These are phyloP conservation scores for Lachancea fermentati DNA, from an alignment of 805 yeast genomes.

Conservation along the genomic window DNA sequence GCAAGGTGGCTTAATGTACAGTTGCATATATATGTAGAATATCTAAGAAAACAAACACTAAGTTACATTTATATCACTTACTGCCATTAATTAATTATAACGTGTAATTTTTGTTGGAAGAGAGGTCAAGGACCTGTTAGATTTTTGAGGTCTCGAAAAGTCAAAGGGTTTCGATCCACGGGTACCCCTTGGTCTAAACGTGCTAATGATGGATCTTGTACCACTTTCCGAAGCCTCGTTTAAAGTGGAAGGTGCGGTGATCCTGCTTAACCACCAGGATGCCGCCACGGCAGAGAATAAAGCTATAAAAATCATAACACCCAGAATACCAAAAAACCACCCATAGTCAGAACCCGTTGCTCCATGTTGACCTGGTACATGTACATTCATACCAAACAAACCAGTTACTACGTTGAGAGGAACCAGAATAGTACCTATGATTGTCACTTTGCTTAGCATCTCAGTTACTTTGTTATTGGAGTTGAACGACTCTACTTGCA, in stretches of 20 bases:
- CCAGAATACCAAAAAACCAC: slow-evolving; percentile 70
- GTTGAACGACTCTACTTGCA: slow-evolving; percentile 87
- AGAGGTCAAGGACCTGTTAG: slow-evolving; percentile 26
- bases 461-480: slow-evolving; percentile 81
- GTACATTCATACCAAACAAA: slow-evolving; percentile 92
- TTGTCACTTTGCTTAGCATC: slow-evolving; percentile 81
- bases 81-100: slow-evolving; percentile 14
- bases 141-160: slow-evolving; percentile 9
- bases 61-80: neutral
- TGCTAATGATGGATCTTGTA: slow-evolving; percentile 30
- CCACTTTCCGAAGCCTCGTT: slow-evolving; percentile 32
- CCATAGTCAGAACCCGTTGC: slow-evolving; percentile 31
- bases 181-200: slow-evolving; percentile 7
- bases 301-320: slow-evolving; percentile 42
- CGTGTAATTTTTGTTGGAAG: slow-evolving; percentile 22
- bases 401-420: slow-evolving; percentile 91
- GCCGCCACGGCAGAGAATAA: slow-evolving; percentile 37
- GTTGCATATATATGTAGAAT: too few relatives aligned
- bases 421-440: slow-evolving; percentile 83
- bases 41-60: too few relatives aligned
- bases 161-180: slow-evolving; percentile 1
- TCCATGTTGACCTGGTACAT: slow-evolving; percentile 62
- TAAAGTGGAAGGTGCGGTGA: slow-evolving; percentile 29
- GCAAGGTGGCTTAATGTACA: too few relatives aligned
- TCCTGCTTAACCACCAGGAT: slow-evolving; percentile 36